Evolutionary conservation across 2,329 filamentous ascomycete genomes (phyloP), one percentile per base, ranked within the genome.

Genomic region (Stagonosporopsis cucurbitacearum): DNA sequence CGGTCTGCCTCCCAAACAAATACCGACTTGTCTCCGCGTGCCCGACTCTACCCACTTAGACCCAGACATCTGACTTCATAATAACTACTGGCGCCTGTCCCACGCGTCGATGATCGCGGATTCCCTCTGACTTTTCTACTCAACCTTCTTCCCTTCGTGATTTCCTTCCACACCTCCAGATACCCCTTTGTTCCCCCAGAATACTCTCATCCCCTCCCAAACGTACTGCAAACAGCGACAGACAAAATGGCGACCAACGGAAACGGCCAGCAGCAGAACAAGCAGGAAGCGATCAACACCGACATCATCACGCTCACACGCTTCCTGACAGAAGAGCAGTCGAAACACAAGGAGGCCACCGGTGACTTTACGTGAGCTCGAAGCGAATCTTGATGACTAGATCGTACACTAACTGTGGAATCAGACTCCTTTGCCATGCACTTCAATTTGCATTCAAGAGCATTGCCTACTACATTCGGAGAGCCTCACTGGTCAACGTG

Each of bases 401-500:
- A 19, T 3, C 9, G 4, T 4, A 37, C 41, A 54, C 35, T 56
- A 26, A 58, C 19, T 20, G 20, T 15, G 32, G 50, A n/a, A 47
- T 36, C 70, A 97, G 93, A 70, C 86, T 99, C 49, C 87, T 99
- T 57, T 97, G 92, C 84, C 95, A 99, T 77, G 93, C 95, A 58
- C 90, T 99, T 57, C 95, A 98, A 79, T 99, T 98, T 83, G 94
- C 95, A 64, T 99, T 99, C 89, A 99, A 99, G 84, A 96, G 92
- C 65, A 99, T 99, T 78, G 92, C 95, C 69, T 96, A 98, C 84
- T 99, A 97, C 83, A 99, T 99, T 78, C 93, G 94, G 71, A 89
- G 95, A 77, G 92, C 94, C 32, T 94, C 92, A 22, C 83, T 99
- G 63, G 94, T 98, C 81, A 96, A 96, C 82, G 77, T 79, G 66